Conservation (phyloP, 805 yeast genomes). For the Wickerhamiella brachini region DNA sequence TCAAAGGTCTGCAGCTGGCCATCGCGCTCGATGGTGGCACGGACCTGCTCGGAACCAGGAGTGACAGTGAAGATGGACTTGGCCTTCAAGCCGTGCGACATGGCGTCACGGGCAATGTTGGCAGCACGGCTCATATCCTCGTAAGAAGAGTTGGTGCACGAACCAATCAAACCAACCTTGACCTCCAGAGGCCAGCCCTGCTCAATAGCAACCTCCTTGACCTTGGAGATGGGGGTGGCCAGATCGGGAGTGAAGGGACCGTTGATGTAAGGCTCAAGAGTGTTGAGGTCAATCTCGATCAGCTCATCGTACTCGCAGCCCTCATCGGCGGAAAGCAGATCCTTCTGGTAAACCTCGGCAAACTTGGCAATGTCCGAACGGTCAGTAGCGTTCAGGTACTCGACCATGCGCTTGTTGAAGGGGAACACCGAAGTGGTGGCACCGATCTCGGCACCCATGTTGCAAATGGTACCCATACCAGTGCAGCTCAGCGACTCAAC, state of each 20-base stretch:
- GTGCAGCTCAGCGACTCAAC: constrained; percentile 85
- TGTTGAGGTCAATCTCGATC: constrained; percentile 74
- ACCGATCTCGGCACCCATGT: constrained; percentile 99
- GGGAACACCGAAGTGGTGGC: constrained; percentile 98
- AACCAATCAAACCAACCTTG: constrained; percentile 90
- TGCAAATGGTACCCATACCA: constrained; percentile 98
- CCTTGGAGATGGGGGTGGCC: constrained; percentile 79
- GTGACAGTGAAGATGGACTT: constrained; percentile 87
- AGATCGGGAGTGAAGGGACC: constrained; percentile 99
- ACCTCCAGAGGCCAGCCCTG: constrained; percentile 80
- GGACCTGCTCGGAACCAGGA: constrained; percentile 96
- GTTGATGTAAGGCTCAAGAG: constrained; percentile 86
- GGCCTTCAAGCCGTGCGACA: constrained; percentile 72
- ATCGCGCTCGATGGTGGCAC: constrained; percentile 94
- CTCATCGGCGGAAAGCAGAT: constrained; percentile 58
- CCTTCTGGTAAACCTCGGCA: constrained; percentile 50
- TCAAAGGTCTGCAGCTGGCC: constrained; percentile 73
- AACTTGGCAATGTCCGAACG: constrained; percentile 75
- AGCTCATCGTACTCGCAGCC: constrained; percentile 87
- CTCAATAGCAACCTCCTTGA: constrained; percentile 53
- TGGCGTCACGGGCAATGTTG: constrained; percentile 78
- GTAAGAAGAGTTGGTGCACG: constrained; percentile 96
- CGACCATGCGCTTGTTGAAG: constrained; percentile 77
- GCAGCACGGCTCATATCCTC: constrained; percentile 98
- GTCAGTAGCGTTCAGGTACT: constrained; percentile 74